phyloP scores from a whole-genome alignment of 306 rosid species.

The Comarum palustre region DNA sequence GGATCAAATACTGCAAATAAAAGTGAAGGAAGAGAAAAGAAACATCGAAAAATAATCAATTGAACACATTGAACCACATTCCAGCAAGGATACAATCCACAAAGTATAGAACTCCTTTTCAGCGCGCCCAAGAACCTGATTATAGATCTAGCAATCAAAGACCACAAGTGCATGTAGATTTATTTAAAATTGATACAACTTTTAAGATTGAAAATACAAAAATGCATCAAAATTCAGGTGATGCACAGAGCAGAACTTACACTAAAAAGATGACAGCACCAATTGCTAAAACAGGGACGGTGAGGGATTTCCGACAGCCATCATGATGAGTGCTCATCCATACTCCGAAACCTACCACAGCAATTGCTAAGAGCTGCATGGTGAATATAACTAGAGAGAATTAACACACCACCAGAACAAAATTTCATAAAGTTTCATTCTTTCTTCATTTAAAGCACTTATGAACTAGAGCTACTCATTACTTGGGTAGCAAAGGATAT shows the following conservation, averaged over 20 bases:
- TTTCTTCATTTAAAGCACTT: slow-evolving; percentile 1
- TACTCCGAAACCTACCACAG: slow-evolving; percentile 72
- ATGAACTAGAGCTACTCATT: slow-evolving; percentile 3
- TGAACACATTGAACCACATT: neutral
- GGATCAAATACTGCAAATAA: slow-evolving; percentile 64
- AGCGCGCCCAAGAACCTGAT: slow-evolving; percentile 87
- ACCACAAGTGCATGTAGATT: slow-evolving; percentile 8
- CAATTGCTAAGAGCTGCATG: slow-evolving; percentile 68
- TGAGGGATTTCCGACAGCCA: slow-evolving; percentile 77
- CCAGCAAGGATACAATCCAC: slow-evolving; percentile 80
- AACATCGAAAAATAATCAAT: neutral
- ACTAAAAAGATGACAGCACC: slow-evolving; percentile 77
- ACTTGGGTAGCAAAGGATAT: neutral
- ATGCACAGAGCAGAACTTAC: slow-evolving; percentile 38
- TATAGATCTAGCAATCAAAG: slow-evolving; percentile 58
- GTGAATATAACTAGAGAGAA: slow-evolving; percentile 18
- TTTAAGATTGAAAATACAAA: neutral
- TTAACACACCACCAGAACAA: neutral
- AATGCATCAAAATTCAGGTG: neutral
- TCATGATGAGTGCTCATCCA: slow-evolving; percentile 92
- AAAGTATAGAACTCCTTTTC: slow-evolving; percentile 65
- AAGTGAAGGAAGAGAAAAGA: slow-evolving; percentile 48
- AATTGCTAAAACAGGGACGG: slow-evolving; percentile 68
- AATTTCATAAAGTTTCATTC: slow-evolving; percentile 4
- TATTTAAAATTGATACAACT: slow-evolving; percentile 3